Evolutionary conservation across 192 early-diverging fungal genomes (phyloP).

Genomic region (Fimicolochytrium jonesii): DNA sequence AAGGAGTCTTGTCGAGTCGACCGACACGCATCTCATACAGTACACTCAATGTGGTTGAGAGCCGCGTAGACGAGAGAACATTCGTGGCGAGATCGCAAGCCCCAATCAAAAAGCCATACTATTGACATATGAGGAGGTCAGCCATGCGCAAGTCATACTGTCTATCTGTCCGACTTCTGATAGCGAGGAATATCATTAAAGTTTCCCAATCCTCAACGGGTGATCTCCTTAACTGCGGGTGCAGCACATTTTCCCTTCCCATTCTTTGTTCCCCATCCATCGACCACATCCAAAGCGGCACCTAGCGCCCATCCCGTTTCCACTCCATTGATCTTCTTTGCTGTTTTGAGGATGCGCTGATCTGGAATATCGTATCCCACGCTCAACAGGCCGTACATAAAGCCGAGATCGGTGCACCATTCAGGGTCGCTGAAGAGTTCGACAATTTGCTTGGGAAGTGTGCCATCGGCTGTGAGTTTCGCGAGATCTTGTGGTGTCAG

Average conservation of each 20-base stretch:
- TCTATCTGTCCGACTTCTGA: too few relatives aligned
- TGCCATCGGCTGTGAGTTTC: not conserved
- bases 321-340: constrained; percentile 87
- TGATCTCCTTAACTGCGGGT: too few relatives aligned
- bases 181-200: too few relatives aligned
- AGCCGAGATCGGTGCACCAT: constrained; percentile 89
- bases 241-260: constrained; percentile 21
- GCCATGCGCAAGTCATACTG: too few relatives aligned
- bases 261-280: constrained; percentile 32
- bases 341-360: constrained; percentile 65
- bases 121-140: too few relatives aligned
- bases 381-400: constrained; percentile 76
- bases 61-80: too few relatives aligned
- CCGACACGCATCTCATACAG: too few relatives aligned
- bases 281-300: constrained; percentile 80
- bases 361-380: constrained; percentile 79
- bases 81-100: too few relatives aligned
- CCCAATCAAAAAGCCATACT: too few relatives aligned
- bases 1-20: too few relatives aligned
- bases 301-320: constrained; percentile 98
- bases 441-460: not conserved
- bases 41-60: too few relatives aligned
- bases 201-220: too few relatives aligned
- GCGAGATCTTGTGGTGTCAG: constrained; percentile 7
- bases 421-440: constrained; percentile 49